A percentile compares a stretch with the other conserved stretches of the same genome.
These are phyloP conservation scores for Musa schizocarpa DNA, from an alignment of 176 grass and related monocot genomes.

Conservation along the genomic window DNA sequence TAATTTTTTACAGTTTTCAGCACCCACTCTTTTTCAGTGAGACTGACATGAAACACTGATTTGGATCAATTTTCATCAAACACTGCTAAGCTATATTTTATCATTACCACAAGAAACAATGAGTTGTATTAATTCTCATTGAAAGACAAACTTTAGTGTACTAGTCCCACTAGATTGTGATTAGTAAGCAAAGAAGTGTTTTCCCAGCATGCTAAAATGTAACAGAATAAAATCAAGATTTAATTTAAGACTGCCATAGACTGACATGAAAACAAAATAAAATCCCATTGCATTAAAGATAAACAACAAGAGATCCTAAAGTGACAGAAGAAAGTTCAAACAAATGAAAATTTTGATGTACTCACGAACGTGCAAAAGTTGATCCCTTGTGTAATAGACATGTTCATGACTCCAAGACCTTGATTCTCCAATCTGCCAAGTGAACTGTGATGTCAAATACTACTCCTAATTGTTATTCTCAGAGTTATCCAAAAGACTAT, in stretches of 20 bases:
- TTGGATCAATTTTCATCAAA: conserved; percentile 20
- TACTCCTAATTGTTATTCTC: too few species aligned
- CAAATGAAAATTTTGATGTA: conserved; percentile 21
- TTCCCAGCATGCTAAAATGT: too few species aligned
- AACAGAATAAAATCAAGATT: too few species aligned
- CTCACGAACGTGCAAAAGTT: conserved; percentile 61
- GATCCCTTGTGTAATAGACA: conserved; percentile 11
- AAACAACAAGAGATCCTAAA: neutral
- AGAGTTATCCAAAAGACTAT: too few species aligned
- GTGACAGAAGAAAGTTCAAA: neutral
- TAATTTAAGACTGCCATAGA: too few species aligned
- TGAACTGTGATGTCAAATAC: too few species aligned
- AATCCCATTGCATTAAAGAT: conserved; percentile 4
- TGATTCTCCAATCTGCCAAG: conserved; percentile 55
- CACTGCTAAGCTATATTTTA: conserved; percentile 4
- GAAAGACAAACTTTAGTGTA: too few species aligned
- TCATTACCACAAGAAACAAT: too few species aligned
- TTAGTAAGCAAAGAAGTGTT: too few species aligned
- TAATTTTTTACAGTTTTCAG: conserved; percentile 92
- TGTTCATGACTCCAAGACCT: conserved; percentile 48
- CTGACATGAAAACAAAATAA: neutral
- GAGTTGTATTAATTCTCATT: too few species aligned
- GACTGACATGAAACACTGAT: conserved; percentile 29
- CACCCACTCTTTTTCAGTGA: conserved; percentile 85
- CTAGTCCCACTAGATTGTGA: too few species aligned